Evolutionary conservation across 1,139 yeast species (phyloP), one percentile per base, ranked within the genome.

Genomic region (Debaryomyces robertsiae): DNA sequence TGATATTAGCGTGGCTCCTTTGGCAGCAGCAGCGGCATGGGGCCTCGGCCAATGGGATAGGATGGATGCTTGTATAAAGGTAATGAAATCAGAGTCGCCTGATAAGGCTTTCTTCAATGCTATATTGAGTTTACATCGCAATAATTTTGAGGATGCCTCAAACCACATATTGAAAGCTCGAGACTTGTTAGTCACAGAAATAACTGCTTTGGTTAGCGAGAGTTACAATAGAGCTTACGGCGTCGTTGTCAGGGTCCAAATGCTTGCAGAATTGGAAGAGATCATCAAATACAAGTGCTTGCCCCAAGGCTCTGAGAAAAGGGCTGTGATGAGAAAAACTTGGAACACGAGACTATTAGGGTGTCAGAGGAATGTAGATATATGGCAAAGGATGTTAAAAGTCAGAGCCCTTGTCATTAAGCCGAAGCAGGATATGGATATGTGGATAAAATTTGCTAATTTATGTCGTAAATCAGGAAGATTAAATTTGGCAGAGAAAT

Each of bases 21-120:
- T 94, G 41, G 98, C 98, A 0, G 98, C 98, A 0, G 98, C 98
- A 2, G 98, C 98, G 0, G 89, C 98, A 1, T 93, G 98, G 98
- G 98, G 98, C n/a, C 71, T 93, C 36, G 93, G 93, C 2, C 94
- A 89, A 59, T 94, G 98, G 98, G 97, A 90, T 54, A 75, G 89
- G 54, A 91, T 94, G 93, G 97, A 89, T 56, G 78, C 86, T 7
- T 94, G 91, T 55, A 90, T 91, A 43, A 73, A 81, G 46, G 96
- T 87, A 0, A 89, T 94, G 95, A 89, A 89, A 50, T 69, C 81
- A 1, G 96, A 89, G 49, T 87, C 96, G 3, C 96, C 98, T 0
- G 98, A 94, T 56, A 81, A 90, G 44, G 94, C 96, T 1, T 94
- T 93, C 60, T 93, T 91, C 72, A 85, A 88, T 56, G 96, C 98